These are phyloP conservation scores for Botrytis sinoallii DNA, from an alignment of 2,329 filamentous ascomycete genomes.

Conservation along the genomic window DNA sequence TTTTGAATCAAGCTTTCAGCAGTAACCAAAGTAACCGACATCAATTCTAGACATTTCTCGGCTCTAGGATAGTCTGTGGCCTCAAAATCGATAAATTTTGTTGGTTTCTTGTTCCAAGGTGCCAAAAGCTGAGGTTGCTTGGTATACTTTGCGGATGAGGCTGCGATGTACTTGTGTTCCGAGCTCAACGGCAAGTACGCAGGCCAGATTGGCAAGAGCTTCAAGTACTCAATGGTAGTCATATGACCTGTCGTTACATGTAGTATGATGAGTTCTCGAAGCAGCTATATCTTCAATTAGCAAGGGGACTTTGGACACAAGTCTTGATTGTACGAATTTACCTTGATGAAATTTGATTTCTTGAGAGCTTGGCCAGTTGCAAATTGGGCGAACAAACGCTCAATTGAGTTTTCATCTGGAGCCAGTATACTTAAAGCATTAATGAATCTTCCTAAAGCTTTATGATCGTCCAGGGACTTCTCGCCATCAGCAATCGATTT, in stretches of 20 bases:
- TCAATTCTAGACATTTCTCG: neutral
- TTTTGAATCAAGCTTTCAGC: conserved; percentile 19
- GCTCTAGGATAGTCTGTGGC: neutral
- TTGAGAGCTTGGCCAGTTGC: neutral
- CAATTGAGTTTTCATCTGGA: conserved; percentile 13
- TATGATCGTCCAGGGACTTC: conserved; percentile 1
- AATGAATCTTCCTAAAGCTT: conserved; percentile 26
- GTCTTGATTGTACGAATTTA: neutral
- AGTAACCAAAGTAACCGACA: neutral
- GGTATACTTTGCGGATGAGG: conserved; percentile 25
- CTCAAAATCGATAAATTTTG: conserved; percentile 24
- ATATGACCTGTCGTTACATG: conserved; percentile 5
- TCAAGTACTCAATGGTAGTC: neutral
- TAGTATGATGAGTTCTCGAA: conserved; percentile 20
- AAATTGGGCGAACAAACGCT: conserved; percentile 9
- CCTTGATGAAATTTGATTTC: neutral
- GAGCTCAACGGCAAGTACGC: neutral
- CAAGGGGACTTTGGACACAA: neutral
- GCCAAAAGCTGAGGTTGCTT: conserved; percentile 25
- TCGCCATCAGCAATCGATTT: conserved; percentile 12
- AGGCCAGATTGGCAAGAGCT: conserved; percentile 27
- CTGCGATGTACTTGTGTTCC: conserved; percentile 4
- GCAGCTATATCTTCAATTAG: conserved; percentile 15
- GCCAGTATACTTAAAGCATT: conserved; percentile 20
- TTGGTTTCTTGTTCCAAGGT: conserved; percentile 28